Evolutionary conservation across 2,329 filamentous ascomycete species (phyloP).

Genomic region (Celoporthe dispersa): DNA sequence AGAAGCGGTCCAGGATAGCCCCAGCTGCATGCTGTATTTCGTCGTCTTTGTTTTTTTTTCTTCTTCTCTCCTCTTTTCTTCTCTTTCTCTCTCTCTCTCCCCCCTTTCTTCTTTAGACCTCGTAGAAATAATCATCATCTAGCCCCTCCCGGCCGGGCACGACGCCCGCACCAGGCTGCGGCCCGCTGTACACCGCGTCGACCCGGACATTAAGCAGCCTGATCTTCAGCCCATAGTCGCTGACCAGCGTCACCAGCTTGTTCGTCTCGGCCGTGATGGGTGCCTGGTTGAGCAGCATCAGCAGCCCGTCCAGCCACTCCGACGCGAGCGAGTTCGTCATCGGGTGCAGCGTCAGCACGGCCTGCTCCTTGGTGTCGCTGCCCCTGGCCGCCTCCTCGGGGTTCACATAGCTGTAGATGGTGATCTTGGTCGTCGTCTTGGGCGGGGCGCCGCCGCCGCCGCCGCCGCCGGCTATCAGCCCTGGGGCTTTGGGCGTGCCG

Average conservation of each 20-base stretch:
- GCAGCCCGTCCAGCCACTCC: conserved; percentile 93
- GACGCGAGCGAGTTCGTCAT: conserved; percentile 81
- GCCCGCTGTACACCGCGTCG: conserved; percentile 73
- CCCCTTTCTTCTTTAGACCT: conserved; percentile 62
- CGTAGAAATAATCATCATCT: conserved; percentile 93
- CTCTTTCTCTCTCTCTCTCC: too few species aligned
- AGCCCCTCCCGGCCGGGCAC: conserved; percentile 84
- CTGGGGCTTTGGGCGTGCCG: conserved; percentile 3
- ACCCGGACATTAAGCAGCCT: conserved; percentile 87
- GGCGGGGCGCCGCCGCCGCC: conserved; percentile 27
- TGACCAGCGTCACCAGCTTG: conserved; percentile 83
- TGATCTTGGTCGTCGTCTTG: conserved; percentile 79
- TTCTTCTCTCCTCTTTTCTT: too few species aligned
- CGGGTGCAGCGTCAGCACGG: conserved; percentile 83
- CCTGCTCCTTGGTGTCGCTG: conserved; percentile 63
- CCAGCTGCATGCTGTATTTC: neutral
- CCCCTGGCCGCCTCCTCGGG: conserved; percentile 43
- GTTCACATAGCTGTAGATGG: conserved; percentile 75
- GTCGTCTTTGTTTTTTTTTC: neutral
- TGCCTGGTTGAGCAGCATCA: conserved; percentile 93
- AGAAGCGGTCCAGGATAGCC: neutral
- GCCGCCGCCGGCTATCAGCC: neutral
- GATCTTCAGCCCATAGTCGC: conserved; percentile 91
- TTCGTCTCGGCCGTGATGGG: conserved; percentile 97
- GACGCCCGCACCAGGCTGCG: conserved; percentile 69